Base-by-base conservation (phyloP, 768 basidiomycete genomes). In the Galerina marginata region DNA sequence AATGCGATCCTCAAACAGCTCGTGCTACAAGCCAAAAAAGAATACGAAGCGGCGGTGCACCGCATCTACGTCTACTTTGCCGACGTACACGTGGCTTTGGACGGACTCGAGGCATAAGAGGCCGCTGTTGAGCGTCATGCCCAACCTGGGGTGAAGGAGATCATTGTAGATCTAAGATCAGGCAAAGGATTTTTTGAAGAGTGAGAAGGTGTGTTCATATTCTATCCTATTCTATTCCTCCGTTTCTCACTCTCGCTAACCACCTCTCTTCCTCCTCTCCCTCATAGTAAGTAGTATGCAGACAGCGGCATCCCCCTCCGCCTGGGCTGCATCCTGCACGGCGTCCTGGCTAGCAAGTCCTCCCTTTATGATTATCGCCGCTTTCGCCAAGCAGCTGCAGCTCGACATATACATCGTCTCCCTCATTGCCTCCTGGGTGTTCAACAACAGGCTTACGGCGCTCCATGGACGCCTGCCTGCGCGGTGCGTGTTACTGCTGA, bases 1-100 rank as follows among this genome's bases (percentile, higher is more conserved):
- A 93, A 94, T 74, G 82, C 85, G 40, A 90, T 94, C 65, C 84
- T 95, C 69, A 94, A 94, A 75, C 90, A 93, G 74, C 89, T 95
- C 62, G 90, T 95, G 44, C 84, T 93, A 23, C 90, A 92, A 67
- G 93, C 93, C n/a, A 94, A 94, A 80, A 86, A 85, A 68, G 89
- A 91, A 68, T 94, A 94, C 71, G 91, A 94, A 73, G 91, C 92
- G 69, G 89, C 91, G 36, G 84, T 93, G 44, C 91, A 93, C 68
- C 85, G 91, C 45, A 92, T 95, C 63, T 91, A 93, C 72, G 92
- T 95, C 37, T 94, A 93, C 71, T 93, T 93, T 70, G 92, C 93
- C 14, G 93, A 95, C 73, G 89, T 89, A 4, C 91, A 93, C 71
- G 51, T 95, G 93, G 93, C 81, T 92, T 38, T 93, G 90, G 87